phyloP scores from a whole-genome alignment of 768 basidiomycete species.

The Phanerodontia chrysosporium region DNA sequence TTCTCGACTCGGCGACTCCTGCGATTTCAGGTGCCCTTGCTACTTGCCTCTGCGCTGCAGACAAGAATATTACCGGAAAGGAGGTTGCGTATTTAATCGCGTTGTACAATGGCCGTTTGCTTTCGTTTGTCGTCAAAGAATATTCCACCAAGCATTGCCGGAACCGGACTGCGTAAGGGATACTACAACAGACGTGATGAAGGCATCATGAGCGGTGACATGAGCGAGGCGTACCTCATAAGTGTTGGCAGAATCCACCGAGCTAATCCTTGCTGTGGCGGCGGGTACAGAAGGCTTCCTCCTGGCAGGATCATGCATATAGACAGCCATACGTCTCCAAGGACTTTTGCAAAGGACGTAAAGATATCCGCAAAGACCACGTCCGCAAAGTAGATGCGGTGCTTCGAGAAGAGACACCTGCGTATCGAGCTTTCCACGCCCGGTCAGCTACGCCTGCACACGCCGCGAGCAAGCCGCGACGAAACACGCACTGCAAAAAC shows the following conservation, averaged over 20 bases:
- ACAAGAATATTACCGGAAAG: conserved; percentile 93
- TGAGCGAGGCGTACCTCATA: conserved; percentile 64
- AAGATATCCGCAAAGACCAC: conserved; percentile 93
- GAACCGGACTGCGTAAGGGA: conserved; percentile 88
- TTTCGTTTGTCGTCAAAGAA: conserved; percentile 54
- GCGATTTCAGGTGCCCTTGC: conserved; percentile 51
- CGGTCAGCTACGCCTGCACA: neutral
- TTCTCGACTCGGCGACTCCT: conserved; percentile 40
- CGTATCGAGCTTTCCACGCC: conserved; percentile 53
- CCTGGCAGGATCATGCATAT: conserved; percentile 83
- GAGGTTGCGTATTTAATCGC: conserved; percentile 95
- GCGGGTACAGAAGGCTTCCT: conserved; percentile 64
- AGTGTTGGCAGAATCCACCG: conserved; percentile 78
- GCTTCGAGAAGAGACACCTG: conserved; percentile 65
- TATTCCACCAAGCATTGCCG: conserved; percentile 94
- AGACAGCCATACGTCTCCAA: conserved; percentile 92
- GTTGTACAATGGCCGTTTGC: conserved; percentile 76
- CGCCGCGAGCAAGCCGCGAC: neutral
- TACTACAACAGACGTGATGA: neutral
- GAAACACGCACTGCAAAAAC: conserved; percentile 76
- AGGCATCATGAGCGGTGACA: neutral
- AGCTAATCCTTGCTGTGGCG: conserved; percentile 56
- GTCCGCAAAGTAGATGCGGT: conserved; percentile 81
- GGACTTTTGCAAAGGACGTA: conserved; percentile 94
- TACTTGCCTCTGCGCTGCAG: conserved; percentile 81